Evolutionary conservation across 2,329 filamentous ascomycete genomes (phyloP).

Genomic region (Lecanicillium sp.): DNA sequence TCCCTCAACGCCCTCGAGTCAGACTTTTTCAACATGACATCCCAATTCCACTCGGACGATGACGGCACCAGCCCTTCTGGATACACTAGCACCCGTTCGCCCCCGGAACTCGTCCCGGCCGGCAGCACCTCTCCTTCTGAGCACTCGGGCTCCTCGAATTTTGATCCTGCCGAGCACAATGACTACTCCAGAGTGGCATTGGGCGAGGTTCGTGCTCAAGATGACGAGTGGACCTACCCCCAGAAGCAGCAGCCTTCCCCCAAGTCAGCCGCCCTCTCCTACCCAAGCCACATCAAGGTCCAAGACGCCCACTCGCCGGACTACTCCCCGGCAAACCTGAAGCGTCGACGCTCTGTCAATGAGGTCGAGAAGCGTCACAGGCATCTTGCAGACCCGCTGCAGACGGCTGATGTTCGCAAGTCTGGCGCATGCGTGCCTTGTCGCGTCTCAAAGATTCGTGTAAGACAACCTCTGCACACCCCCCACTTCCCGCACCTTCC

Average conservation of each 20-base stretch:
- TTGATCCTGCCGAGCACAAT: constrained; percentile 23
- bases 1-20: constrained; percentile 22
- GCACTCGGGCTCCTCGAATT: constrained; percentile 25
- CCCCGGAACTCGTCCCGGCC: constrained; percentile 28
- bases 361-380: constrained; percentile 27
- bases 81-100: constrained; percentile 27
- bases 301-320: constrained; percentile 16
- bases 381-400: constrained; percentile 30
- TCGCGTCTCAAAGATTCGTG: constrained; percentile 38
- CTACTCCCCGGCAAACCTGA: constrained; percentile 20
- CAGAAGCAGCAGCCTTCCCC: constrained; percentile 19
- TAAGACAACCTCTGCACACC: constrained; percentile 23
- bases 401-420: constrained; percentile 42
- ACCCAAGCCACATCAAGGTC: constrained; percentile 24
- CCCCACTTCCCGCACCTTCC: background rate
- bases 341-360: constrained; percentile 27
- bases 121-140: constrained; percentile 33
- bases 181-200: constrained; percentile 23
- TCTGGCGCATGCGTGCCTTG: constrained; percentile 40
- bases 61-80: constrained; percentile 24
- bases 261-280: constrained; percentile 22
- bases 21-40: constrained; percentile 26
- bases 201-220: constrained; percentile 26
- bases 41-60: constrained; percentile 24
- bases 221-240: constrained; percentile 34